These are phyloP conservation scores for Macadamia integrifolia DNA, from an alignment of 164 flowering plant genomes.

Conservation along the genomic window DNA sequence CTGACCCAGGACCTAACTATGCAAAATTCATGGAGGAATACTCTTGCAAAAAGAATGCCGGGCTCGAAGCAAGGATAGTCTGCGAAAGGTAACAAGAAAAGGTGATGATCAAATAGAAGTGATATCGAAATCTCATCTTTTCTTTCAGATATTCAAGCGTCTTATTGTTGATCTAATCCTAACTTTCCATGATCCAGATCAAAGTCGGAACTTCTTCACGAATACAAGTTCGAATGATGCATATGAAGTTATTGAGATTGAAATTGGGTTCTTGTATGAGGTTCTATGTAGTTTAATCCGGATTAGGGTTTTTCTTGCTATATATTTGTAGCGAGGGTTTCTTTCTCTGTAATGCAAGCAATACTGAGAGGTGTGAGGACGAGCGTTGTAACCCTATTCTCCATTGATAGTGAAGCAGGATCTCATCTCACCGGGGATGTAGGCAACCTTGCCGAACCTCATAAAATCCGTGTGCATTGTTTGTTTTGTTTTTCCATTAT, in stretches of 20 bases:
- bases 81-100: neutral
- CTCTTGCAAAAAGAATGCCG: neutral
- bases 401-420: too few species aligned
- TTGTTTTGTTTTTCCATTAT: too few species aligned
- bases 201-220: neutral
- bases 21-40: conserved; percentile 24
- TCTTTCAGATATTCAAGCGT: conserved; percentile 16
- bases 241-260: conserved; percentile 5
- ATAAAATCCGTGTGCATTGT: too few species aligned
- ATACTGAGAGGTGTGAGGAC: too few species aligned
- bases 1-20: conserved; percentile 30
- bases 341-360: too few species aligned
- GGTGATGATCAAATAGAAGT: neutral
- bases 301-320: too few species aligned
- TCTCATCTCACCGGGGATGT: too few species aligned
- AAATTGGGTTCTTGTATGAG: conserved; percentile 11
- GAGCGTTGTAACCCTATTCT: too few species aligned
- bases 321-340: too few species aligned
- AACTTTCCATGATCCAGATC: conserved; percentile 1
- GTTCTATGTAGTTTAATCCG: neutral
- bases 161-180: conserved; percentile 13
- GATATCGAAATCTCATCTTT: neutral
- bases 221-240: neutral
- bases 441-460: too few species aligned
- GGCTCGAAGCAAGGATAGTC: neutral